phyloP scores from a whole-genome alignment of 2,329 filamentous ascomycete genomes.

The Alternaria sp. region DNA sequence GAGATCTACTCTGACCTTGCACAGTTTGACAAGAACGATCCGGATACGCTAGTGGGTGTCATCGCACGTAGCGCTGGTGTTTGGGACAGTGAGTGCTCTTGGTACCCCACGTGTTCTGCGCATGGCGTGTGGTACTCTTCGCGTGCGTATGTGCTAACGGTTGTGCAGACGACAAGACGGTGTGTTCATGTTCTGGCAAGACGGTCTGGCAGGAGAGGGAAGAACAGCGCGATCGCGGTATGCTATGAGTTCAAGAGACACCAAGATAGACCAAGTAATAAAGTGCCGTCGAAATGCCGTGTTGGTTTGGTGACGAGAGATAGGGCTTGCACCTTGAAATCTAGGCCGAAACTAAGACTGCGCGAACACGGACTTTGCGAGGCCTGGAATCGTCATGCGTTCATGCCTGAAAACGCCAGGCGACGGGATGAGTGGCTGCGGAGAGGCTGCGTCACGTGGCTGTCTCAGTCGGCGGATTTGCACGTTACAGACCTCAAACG shows the following conservation, averaged over 20 bases:
- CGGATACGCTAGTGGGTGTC: constrained; percentile 87
- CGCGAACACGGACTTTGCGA: constrained; percentile 38
- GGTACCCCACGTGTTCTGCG: constrained; percentile 3
- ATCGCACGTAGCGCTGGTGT: constrained; percentile 96
- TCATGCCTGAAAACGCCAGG: constrained; percentile 38
- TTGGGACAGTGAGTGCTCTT: constrained; percentile 69
- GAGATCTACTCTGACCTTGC: constrained; percentile 51
- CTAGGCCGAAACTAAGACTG: constrained; percentile 44
- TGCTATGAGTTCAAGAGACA: constrained; percentile 67
- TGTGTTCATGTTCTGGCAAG: constrained; percentile 97
- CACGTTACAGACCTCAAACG: constrained; percentile 50
- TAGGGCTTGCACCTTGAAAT: constrained; percentile 33
- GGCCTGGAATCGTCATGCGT: constrained; percentile 42
- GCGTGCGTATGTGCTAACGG: constrained; percentile 1
- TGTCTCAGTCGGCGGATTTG: constrained; percentile 43
- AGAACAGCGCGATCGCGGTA: constrained; percentile 87
- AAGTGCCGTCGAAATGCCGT: constrained; percentile 29
- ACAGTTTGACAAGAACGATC: constrained; percentile 65
- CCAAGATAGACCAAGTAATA: constrained; percentile 25
- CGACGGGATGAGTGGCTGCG: constrained; percentile 29
- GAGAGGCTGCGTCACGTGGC: constrained; percentile 39
- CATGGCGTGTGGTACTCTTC: not conserved
- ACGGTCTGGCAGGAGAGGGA: constrained; percentile 96
- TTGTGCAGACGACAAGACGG: constrained; percentile 79
- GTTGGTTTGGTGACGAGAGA: constrained; percentile 17